These are phyloP conservation scores for Xerocomus minutiporus DNA, from an alignment of 1,284 basidiomycete species.

Conservation along the genomic window DNA sequence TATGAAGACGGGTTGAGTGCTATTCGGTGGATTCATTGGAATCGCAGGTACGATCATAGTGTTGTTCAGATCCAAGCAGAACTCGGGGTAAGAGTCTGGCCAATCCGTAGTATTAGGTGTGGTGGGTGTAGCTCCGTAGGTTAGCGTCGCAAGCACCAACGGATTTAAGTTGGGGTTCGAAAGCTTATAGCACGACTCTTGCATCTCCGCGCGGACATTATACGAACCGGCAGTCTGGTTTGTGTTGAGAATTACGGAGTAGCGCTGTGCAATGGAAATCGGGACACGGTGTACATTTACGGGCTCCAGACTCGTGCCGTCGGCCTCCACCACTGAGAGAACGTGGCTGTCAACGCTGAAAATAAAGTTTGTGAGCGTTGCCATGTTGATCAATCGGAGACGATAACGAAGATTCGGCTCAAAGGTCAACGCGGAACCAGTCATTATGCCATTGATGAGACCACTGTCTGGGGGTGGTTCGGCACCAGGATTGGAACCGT, in stretches of 20 bases:
- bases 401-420: slow-evolving; percentile 31
- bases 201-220: slow-evolving; percentile 32
- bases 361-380: slow-evolving; percentile 29
- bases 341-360: slow-evolving; percentile 30
- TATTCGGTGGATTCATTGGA: slow-evolving; percentile 28
- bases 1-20: slow-evolving; percentile 19
- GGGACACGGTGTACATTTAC: slow-evolving; percentile 30
- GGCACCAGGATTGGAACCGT: slow-evolving; percentile 28
- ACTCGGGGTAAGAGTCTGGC: slow-evolving; percentile 22
- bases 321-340: slow-evolving; percentile 30
- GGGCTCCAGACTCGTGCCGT: slow-evolving; percentile 29
- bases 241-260: slow-evolving; percentile 29
- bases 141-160: slow-evolving; percentile 30
- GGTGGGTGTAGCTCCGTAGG: slow-evolving; percentile 25
- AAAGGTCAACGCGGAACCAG: slow-evolving; percentile 19
- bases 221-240: slow-evolving; percentile 34
- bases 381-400: slow-evolving; percentile 33
- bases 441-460: slow-evolving; percentile 32
- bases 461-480: slow-evolving; percentile 33
- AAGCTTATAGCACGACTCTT: slow-evolving; percentile 29
- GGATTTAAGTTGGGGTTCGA: slow-evolving; percentile 27
- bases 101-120: slow-evolving; percentile 27
- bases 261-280: slow-evolving; percentile 30
- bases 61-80: slow-evolving; percentile 27
- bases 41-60: slow-evolving; percentile 29